These are phyloP conservation scores for Aspergillus funiculosus DNA, from an alignment of 495 filamentous ascomycete species.

Conservation along the genomic window DNA sequence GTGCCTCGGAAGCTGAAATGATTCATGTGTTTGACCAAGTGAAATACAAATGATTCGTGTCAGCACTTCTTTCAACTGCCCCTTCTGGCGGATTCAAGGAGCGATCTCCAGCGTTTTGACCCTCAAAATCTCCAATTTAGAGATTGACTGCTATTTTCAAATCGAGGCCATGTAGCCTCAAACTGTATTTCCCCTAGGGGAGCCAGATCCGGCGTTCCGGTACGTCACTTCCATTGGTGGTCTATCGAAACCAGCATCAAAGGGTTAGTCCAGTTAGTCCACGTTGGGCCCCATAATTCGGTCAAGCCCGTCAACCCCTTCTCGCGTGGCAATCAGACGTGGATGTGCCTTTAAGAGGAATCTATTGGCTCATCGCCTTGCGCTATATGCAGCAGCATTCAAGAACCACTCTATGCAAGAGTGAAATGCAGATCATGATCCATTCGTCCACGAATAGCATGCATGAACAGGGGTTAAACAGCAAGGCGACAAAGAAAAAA, in stretches of 20 bases:
- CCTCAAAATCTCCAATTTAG: neutral
- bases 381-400: neutral
- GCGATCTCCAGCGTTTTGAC: constrained; percentile 6
- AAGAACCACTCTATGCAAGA: constrained; percentile 1
- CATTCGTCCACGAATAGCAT: neutral
- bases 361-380: neutral
- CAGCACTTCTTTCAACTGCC: too few species aligned
- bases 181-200: constrained; percentile 1
- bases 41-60: neutral
- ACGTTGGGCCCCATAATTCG: neutral
- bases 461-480: neutral
- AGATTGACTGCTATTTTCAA: constrained; percentile 2
- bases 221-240: constrained; percentile 5
- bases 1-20: neutral
- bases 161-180: neutral
- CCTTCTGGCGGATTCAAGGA: neutral
- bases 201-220: neutral
- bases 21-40: neutral
- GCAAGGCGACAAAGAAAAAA: constrained; percentile 1
- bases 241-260: neutral
- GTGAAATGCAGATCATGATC: constrained; percentile 7
- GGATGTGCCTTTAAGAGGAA: neutral
- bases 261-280: too few species aligned
- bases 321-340: constrained; percentile 10
- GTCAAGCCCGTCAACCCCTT: neutral